Base-by-base conservation (phyloP, 176 grass and related monocot genomes). In the Melocanna baccifera region DNA sequence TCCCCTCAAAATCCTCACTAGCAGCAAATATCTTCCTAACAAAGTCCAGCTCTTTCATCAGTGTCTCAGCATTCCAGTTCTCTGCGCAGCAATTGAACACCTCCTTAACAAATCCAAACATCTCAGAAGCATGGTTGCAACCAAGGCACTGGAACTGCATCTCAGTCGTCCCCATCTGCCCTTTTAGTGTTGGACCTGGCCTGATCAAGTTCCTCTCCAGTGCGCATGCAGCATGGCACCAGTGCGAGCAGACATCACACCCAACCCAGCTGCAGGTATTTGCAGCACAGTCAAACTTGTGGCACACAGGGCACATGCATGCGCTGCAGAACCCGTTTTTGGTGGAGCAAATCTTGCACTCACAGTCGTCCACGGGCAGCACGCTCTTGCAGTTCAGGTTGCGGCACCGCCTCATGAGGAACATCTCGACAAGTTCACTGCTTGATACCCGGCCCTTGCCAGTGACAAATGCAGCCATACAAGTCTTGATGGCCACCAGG, bases 91-190 rank as follows among this genome's bases (percentile, higher is more conserved):
- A 91, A 71, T 84, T 99, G 84, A 99, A 99, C 64, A 96, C 97
- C 75, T 94, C 97, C 90, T 99, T 99, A 12, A 99, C 97, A 67
- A 99, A 99, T 57, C 97, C 97, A 91, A 99, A 91, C 97, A 99
- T 96, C 87, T 99, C 97, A 40, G 91, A 99, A 77, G 89, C 81
- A 76, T 99, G 97, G 10, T 73, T 94, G 71, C 97, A 99, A 22
- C 93, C 97, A 47, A 94, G 86, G 82, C 97, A 99, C 63, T 96
- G 93, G 78, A 96, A 99, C 86, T 99, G 97, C 97, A 99, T 99
- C 69, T 99, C 97, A 5, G 93, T 94, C 29, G 81, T 99, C 47
- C 96, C 96, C 23, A 87, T 90, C 0, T 88, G 67, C 32, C 90
- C 96, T 71, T 99, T 99, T 3, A 90, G 42, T 5, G 87, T 92